Evolutionary conservation across 2,329 filamentous ascomycete species (phyloP).

Genomic region (Corynespora cassiicola): DNA sequence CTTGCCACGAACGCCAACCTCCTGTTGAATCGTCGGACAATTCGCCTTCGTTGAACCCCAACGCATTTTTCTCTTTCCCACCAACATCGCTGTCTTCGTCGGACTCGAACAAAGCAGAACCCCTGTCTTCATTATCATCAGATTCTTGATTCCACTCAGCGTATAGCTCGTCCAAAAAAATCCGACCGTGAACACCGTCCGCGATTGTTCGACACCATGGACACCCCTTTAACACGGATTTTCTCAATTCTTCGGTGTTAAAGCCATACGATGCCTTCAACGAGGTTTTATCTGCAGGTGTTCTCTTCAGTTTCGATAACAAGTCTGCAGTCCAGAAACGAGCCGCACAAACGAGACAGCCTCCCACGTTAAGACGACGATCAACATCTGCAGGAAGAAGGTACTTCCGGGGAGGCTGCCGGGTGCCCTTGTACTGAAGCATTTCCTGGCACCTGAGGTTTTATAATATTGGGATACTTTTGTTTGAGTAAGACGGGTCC

Average conservation of each 20-base stretch:
- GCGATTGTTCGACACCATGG: constrained; percentile 11
- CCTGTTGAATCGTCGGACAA: constrained; percentile 7
- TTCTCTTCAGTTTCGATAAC: neutral
- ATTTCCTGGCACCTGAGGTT: no score
- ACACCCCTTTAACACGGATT: constrained; percentile 10
- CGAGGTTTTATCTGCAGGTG: no score
- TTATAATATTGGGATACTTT: no score
- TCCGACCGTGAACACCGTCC: constrained; percentile 9
- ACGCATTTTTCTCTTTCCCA: no score
- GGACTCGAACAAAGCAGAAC: no score
- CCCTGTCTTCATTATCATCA: no score
- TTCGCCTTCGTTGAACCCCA: constrained; percentile 11
- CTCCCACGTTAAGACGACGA: neutral
- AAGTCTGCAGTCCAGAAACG: constrained; percentile 2
- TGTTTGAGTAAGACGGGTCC: no score
- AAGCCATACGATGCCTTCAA: no score
- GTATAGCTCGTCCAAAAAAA: constrained; percentile 12
- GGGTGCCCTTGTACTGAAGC: constrained; percentile 9
- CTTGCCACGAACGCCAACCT: constrained; percentile 12
- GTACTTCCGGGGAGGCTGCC: constrained; percentile 11
- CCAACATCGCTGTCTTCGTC: no score
- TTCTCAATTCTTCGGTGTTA: constrained; percentile 7
- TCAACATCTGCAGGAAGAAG: constrained; percentile 1
- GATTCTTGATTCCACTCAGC: no score
- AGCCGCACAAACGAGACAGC: neutral